phyloP scores from a whole-genome alignment of 306 rosid species.

The Cucumis sativus region DNA sequence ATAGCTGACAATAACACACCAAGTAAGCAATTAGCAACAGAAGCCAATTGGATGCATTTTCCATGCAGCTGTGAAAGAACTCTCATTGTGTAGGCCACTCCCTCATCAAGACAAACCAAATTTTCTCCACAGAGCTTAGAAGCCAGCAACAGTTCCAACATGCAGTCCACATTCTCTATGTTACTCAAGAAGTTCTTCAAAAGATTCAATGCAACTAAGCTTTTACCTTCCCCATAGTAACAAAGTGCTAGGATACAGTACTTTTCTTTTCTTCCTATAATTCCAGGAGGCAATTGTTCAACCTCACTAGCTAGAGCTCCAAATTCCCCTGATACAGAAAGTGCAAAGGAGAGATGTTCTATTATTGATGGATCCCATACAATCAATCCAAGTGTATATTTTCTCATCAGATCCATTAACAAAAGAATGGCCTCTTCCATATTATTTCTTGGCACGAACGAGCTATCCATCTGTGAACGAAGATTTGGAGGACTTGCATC shows the following conservation, averaged over 20 bases:
- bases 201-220: slow-evolving; percentile 58
- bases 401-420: slow-evolving; percentile 48
- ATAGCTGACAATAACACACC: slow-evolving; percentile 58
- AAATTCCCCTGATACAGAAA: slow-evolving; percentile 52
- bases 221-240: slow-evolving; percentile 55
- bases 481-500: slow-evolving; percentile 75
- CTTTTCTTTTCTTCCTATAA: slow-evolving; percentile 44
- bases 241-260: slow-evolving; percentile 53
- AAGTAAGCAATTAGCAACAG: slow-evolving; percentile 52
- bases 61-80: slow-evolving; percentile 41
- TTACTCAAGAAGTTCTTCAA: slow-evolving; percentile 49
- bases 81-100: slow-evolving; percentile 36
- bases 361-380: slow-evolving; percentile 68
- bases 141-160: slow-evolving; percentile 46
- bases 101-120: slow-evolving; percentile 42
- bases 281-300: slow-evolving; percentile 68
- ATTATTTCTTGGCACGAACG: slow-evolving; percentile 78
- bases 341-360: slow-evolving; percentile 75
- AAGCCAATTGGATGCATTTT: slow-evolving; percentile 41
- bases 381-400: slow-evolving; percentile 33
- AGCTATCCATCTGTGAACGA: slow-evolving; percentile 64
- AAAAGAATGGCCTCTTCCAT: slow-evolving; percentile 82
- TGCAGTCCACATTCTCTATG: slow-evolving; percentile 37
- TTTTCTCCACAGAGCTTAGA: slow-evolving; percentile 75
- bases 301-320: slow-evolving; percentile 45